Evolutionary conservation across 2,329 filamentous ascomycete genomes (phyloP).

Genomic region (Pseudogymnoascus sp.): DNA sequence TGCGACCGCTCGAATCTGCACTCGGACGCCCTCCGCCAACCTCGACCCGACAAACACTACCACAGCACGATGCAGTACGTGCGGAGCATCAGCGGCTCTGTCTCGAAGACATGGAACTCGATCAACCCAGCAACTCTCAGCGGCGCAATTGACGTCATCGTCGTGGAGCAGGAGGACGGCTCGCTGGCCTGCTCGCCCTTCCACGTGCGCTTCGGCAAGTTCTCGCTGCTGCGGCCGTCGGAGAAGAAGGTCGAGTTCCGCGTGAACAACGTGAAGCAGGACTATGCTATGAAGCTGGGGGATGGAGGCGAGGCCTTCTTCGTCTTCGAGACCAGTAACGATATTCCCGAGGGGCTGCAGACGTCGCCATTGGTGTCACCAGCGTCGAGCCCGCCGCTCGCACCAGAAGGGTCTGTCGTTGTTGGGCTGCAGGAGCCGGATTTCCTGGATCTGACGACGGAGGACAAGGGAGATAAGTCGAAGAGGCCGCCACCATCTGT

Average conservation of each 20-base stretch:
- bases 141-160: slow-evolving; percentile 97
- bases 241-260: slow-evolving; percentile 99
- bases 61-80: slow-evolving; percentile 83
- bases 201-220: slow-evolving; percentile 98
- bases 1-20: background rate
- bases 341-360: slow-evolving; percentile 86
- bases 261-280: slow-evolving; percentile 85
- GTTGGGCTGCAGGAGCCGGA: slow-evolving; percentile 60
- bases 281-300: slow-evolving; percentile 96
- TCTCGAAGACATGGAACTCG: slow-evolving; percentile 98
- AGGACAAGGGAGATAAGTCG: slow-evolving; percentile 31
- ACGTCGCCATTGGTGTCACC: slow-evolving; percentile 92
- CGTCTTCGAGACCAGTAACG: slow-evolving; percentile 90
- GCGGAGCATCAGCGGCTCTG: slow-evolving; percentile 85
- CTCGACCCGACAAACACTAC: background rate
- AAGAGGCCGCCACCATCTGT: slow-evolving; percentile 40
- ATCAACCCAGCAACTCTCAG: slow-evolving; percentile 97
- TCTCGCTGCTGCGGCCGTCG: slow-evolving; percentile 85
- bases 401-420: slow-evolving; percentile 37
- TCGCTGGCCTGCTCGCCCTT: slow-evolving; percentile 87
- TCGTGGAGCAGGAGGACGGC: slow-evolving; percentile 94
- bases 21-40: background rate
- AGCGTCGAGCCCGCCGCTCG: slow-evolving; percentile 70
- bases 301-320: slow-evolving; percentile 98
- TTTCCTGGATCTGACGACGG: slow-evolving; percentile 52